These are phyloP conservation scores for Buddleja alternifolia DNA, from an alignment of 257 asterid species.

Conservation along the genomic window DNA sequence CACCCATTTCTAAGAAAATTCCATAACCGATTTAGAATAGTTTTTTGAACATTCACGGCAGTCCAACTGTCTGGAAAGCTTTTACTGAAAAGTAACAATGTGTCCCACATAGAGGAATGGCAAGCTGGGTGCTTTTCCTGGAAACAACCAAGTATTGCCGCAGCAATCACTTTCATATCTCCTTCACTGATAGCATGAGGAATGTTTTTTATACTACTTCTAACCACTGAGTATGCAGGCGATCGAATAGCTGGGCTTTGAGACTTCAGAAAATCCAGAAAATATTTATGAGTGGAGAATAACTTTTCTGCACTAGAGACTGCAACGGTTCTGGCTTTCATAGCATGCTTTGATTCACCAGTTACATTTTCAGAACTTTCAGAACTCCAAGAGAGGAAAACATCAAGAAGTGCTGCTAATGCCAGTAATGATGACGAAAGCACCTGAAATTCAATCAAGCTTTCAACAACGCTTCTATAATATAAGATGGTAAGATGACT, in stretches of 20 bases:
- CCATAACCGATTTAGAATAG: slow-evolving; percentile 65
- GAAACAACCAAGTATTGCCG: slow-evolving; percentile 85
- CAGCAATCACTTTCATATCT: slow-evolving; percentile 70
- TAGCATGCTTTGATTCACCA: slow-evolving; percentile 73
- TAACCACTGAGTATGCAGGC: slow-evolving; percentile 75
- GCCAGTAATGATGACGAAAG: slow-evolving; percentile 87
- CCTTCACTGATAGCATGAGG: slow-evolving; percentile 73
- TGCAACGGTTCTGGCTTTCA: slow-evolving; percentile 71
- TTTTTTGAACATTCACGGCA: slow-evolving; percentile 72
- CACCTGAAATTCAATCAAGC: slow-evolving; percentile 59
- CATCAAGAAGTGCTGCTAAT: slow-evolving; percentile 84
- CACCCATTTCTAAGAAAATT: slow-evolving; percentile 89
- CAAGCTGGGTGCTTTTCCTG: slow-evolving; percentile 84
- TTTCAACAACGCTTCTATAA: slow-evolving; percentile 21
- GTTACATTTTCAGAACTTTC: slow-evolving; percentile 57
- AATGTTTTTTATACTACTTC: slow-evolving; percentile 78
- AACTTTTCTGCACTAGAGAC: slow-evolving; percentile 69
- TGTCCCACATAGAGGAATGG: slow-evolving; percentile 95
- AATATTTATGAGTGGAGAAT: slow-evolving; percentile 65
- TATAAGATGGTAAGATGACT: slow-evolving; percentile 5
- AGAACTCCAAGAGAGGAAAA: slow-evolving; percentile 52
- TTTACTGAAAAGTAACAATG: slow-evolving; percentile 60
- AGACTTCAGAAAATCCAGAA: slow-evolving; percentile 80
- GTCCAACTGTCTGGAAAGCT: slow-evolving; percentile 84
- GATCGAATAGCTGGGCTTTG: slow-evolving; percentile 77